Evolutionary conservation across 1,284 basidiomycete species (phyloP), one percentile per base, ranked within the genome.

Genomic region (Ceratobasidium sp.): DNA sequence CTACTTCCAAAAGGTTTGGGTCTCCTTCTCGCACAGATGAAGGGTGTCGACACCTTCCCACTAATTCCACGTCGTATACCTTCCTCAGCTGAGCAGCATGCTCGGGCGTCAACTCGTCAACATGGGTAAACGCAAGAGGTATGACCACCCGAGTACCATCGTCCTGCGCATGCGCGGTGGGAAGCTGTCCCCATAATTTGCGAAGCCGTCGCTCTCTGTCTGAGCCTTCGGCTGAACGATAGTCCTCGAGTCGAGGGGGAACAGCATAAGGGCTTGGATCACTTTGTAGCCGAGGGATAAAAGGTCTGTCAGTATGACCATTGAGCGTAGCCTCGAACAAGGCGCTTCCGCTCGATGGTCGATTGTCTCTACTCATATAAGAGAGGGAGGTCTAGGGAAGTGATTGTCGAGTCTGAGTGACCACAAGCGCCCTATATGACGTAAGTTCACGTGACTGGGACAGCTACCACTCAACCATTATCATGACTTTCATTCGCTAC

Each of bases 1-100:
- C 87, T 77, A 95, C 79, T 81, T 83, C 61, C 77, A 84, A 83
- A 73, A 53, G 66, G 48, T 68, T 63, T 34, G 6, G 72, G 43
- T 51, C 65, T 71, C 48, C 73, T 64, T 46, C 82, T 85, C 74
- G 83, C 85, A 76, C 81, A 81, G 83, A 82, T 81, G 86, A 76
- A 82, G 86, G 74, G 87, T 86, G 24, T 79, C 58, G 62, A 58
- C 89, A 92, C 74, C 85, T 84, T 64, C 87, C 85, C 69, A 92
- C 83, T 51, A 97, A 83, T 80, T 96, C 95, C 77, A 88, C 87
- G 77, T 92, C 89, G 82, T 96, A 96, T 83, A 89, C 87, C 74
- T 84, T 86, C 77, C 88, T 85, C 79, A 95, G 84, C 78, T 87
- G 84, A 79, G 89, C 86, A 22, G 91, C 94, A 76, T 86, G 85